A percentile compares a stretch with the other conserved stretches of the same genome.
phyloP scores from a whole-genome alignment of 352 stramenopile species.

The Pythium guiyangense region DNA sequence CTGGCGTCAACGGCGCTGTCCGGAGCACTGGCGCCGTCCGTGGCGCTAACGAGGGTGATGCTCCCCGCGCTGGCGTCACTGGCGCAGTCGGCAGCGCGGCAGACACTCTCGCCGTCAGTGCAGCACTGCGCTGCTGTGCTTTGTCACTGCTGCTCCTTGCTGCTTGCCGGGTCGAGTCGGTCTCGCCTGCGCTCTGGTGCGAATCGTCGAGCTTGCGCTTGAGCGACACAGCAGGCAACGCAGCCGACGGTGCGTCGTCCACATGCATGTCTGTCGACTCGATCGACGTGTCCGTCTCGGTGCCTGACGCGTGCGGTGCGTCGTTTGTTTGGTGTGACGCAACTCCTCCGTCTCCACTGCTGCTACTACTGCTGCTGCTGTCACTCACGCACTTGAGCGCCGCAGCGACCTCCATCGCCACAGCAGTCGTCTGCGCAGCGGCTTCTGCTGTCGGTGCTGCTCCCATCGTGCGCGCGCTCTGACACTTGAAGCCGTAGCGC shows the following conservation, averaged over 20 bases:
- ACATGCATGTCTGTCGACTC: neutral
- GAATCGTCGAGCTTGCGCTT: constrained; percentile 11
- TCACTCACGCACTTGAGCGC: too few relatives aligned
- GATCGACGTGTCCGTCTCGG: neutral
- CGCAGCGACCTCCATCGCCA: too few relatives aligned
- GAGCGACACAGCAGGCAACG: neutral
- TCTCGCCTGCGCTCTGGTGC: neutral
- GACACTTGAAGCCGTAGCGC: constrained; percentile 29
- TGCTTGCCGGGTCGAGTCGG: too few relatives aligned
- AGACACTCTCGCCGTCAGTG: neutral
- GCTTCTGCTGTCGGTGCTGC: too few relatives aligned
- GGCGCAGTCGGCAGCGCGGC: neutral
- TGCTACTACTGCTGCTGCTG: too few relatives aligned
- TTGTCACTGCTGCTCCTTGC: neutral
- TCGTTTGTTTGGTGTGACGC: too few relatives aligned
- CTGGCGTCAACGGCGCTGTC: neutral
- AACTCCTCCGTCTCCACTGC: too few relatives aligned
- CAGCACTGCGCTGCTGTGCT: neutral
- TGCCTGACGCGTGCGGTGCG: too few relatives aligned
- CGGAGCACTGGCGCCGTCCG: neutral
- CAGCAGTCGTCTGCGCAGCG: too few relatives aligned
- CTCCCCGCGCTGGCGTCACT: neutral
- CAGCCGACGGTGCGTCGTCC: neutral
- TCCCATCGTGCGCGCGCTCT: neutral
- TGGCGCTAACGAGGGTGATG: neutral